phyloP scores from a whole-genome alignment of 495 filamentous ascomycete species.

The Immersiella caudata region DNA sequence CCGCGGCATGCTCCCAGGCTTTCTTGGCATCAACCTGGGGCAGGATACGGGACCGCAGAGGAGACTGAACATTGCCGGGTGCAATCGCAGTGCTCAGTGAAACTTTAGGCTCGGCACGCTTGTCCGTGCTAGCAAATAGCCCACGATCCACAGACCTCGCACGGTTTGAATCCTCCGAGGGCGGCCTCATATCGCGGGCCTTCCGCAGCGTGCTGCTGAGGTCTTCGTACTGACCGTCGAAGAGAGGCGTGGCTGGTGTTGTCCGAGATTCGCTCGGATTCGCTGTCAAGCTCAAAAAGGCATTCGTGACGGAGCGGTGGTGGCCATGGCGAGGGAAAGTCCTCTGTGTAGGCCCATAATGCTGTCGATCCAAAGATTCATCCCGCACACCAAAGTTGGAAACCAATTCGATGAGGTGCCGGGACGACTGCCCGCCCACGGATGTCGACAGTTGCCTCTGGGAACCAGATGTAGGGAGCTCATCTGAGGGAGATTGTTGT shows the following conservation, averaged over 20 bases:
- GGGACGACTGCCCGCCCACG: constrained; percentile 41
- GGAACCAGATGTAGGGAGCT: constrained; percentile 32
- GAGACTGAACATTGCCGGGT: constrained; percentile 61
- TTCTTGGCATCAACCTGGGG: not conserved
- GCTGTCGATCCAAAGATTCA: constrained; percentile 45
- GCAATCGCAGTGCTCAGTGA: constrained; percentile 64
- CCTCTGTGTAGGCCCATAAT: constrained; percentile 24
- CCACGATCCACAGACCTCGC: constrained; percentile 61
- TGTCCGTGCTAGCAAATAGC: constrained; percentile 57
- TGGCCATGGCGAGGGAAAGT: constrained; percentile 40
- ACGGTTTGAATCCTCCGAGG: constrained; percentile 47
- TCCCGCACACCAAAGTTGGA: constrained; percentile 47
- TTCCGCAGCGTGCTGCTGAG: constrained; percentile 43
- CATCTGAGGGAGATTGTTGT: constrained; percentile 48
- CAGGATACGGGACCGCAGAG: constrained; percentile 36
- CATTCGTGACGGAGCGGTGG: constrained; percentile 58
- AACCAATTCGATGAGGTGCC: constrained; percentile 43
- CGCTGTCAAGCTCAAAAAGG: constrained; percentile 47
- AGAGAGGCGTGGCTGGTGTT: constrained; percentile 52
- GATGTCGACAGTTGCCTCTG: constrained; percentile 48
- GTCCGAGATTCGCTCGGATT: constrained; percentile 43
- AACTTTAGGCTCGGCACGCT: constrained; percentile 65
- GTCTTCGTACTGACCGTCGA: constrained; percentile 46
- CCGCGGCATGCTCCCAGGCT: constrained; percentile 25
- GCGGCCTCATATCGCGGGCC: constrained; percentile 51